Percentiles rank a stretch among this genome's conserved stretches.
Conservation (phyloP, 495 filamentous ascomycete species). For the Massariosphaeria phaeospora region DNA sequence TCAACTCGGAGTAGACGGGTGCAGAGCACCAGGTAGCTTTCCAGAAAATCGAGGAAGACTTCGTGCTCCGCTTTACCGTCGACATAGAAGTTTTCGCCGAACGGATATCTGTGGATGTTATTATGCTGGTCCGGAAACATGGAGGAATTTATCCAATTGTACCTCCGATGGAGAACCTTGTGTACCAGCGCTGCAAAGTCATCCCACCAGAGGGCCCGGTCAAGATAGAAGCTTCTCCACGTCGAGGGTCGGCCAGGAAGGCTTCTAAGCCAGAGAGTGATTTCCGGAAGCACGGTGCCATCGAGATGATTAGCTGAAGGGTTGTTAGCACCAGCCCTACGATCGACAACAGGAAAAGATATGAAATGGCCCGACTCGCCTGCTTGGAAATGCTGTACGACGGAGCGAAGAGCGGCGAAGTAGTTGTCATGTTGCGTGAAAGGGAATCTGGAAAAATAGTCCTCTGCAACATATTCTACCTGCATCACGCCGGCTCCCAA, state of each 20-base stretch:
- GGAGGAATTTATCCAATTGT: conserved; percentile 20
- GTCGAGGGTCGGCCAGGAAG: conserved; percentile 29
- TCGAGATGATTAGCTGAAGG: conserved; percentile 32
- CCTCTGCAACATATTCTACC: conserved; percentile 26
- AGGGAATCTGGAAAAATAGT: conserved; percentile 22
- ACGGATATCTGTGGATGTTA: conserved; percentile 19
- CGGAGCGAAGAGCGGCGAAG: conserved; percentile 8
- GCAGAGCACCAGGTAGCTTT: conserved; percentile 23
- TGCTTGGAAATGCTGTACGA: conserved; percentile 18
- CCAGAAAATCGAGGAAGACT: conserved; percentile 13
- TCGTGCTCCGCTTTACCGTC: conserved; percentile 16
- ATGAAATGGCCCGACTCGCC: neutral
- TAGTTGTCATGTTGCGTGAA: conserved; percentile 13
- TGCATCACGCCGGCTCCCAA: conserved; percentile 17
- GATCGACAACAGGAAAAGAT: neutral
- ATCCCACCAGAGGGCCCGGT: conserved; percentile 53
- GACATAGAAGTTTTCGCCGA: conserved; percentile 22
- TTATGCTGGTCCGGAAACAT: neutral
- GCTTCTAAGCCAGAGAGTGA: conserved; percentile 37
- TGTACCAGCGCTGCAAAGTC: conserved; percentile 47
- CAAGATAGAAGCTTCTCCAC: conserved; percentile 37
- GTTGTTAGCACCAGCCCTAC: conserved; percentile 11
- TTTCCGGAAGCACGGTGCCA: conserved; percentile 25
- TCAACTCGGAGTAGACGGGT: conserved; percentile 22
- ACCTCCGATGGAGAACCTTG: conserved; percentile 46